Conservation (phyloP, 768 basidiomycete genomes). For the Leccinum incarnatum region DNA sequence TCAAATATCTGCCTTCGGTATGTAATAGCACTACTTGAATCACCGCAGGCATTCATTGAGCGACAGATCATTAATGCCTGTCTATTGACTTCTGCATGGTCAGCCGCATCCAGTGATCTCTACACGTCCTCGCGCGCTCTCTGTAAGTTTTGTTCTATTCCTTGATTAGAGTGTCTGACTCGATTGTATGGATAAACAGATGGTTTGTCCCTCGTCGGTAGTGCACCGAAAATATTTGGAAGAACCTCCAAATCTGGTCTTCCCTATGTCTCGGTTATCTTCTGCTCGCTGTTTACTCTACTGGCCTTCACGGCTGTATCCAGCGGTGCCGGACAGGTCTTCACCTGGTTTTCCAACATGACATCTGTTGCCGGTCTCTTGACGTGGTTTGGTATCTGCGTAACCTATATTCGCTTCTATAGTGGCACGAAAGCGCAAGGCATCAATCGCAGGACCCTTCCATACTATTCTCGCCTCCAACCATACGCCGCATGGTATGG, state of each 20-base stretch:
- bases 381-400: slow-evolving; percentile 77
- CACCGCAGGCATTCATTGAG: neutral
- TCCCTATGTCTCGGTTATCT: slow-evolving; percentile 69
- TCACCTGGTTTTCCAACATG: slow-evolving; percentile 79
- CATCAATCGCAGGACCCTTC: slow-evolving; percentile 65
- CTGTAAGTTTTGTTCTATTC: slow-evolving; percentile 46
- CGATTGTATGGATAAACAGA: slow-evolving; percentile 39
- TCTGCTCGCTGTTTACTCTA: slow-evolving; percentile 61
- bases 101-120: slow-evolving; percentile 84
- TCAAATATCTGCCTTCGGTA: slow-evolving; percentile 78
- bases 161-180: neutral
- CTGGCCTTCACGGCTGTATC: slow-evolving; percentile 84
- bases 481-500: slow-evolving; percentile 70
- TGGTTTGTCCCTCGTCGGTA: slow-evolving; percentile 74
- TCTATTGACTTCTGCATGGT: slow-evolving; percentile 88
- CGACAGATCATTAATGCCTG: slow-evolving; percentile 74
- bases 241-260: slow-evolving; percentile 69
- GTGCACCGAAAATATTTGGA: slow-evolving; percentile 80
- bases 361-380: slow-evolving; percentile 66
- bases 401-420: slow-evolving; percentile 84
- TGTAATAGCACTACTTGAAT: slow-evolving; percentile 21
- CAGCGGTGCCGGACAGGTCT: slow-evolving; percentile 66
- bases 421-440: slow-evolving; percentile 80
- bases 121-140: slow-evolving; percentile 88
- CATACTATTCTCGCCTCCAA: slow-evolving; percentile 65